These are phyloP conservation scores for Mycena galopus DNA, from an alignment of 768 basidiomycete species.

Conservation along the genomic window DNA sequence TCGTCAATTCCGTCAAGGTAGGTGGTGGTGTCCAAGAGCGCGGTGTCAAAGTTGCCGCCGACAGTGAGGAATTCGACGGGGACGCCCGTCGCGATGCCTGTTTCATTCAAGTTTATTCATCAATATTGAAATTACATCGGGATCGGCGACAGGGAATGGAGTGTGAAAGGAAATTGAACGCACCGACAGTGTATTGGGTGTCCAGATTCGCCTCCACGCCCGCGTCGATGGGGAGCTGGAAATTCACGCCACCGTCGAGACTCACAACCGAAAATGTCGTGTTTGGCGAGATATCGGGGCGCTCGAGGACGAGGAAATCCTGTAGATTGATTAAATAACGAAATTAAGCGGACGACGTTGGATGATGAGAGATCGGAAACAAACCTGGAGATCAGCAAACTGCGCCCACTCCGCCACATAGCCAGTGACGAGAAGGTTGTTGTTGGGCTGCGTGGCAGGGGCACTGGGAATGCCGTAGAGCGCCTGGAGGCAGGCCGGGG, in stretches of 20 bases:
- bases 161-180: not conserved
- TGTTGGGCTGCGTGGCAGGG: not conserved
- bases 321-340: not conserved
- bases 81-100: not conserved
- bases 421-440: not conserved
- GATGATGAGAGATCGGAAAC: not conserved
- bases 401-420: not conserved
- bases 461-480: not conserved
- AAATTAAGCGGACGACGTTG: not conserved
- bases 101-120: not conserved
- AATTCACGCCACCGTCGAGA: not conserved
- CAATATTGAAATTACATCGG: too few relatives aligned
- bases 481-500: not conserved
- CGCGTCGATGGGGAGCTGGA: not conserved
- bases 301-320: not conserved
- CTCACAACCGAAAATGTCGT: not conserved
- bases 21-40: not conserved
- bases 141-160: not conserved
- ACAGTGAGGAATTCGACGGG: not conserved
- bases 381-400: not conserved
- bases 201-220: not conserved
- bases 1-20: not conserved
- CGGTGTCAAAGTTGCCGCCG: not conserved
- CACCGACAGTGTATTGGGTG: not conserved
- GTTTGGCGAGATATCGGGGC: not conserved